Evolutionary conservation across 2,329 filamentous ascomycete genomes (phyloP), one percentile per base, ranked within the genome.

Genomic region (Aspergillus spinulosporus): DNA sequence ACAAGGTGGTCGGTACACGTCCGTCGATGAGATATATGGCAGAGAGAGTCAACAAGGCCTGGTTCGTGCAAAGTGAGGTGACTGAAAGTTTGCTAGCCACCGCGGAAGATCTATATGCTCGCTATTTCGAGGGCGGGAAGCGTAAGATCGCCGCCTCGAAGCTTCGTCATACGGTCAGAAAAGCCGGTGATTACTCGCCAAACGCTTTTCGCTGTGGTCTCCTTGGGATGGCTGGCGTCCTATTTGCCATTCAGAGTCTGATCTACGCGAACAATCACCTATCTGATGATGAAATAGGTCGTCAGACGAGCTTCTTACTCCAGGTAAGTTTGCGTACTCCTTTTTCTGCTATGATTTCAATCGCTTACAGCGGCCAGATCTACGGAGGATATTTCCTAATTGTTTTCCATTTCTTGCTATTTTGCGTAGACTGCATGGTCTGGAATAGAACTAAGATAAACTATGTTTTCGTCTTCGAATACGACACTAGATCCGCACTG

Each of bases 381-480:
- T 99, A 99, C 70, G 94, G 82, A 8, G 94, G 94, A 1, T 97
- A 95, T 72, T 95, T 96, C 65, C 79, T 97, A 29, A 86, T 90
- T 73, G 81, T 95, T 4, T 81, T 92, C 44, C 79, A 97, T 15
- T 88, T 95, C 67, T 77, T 88, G 7, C 76, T 95, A n/a, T 97
- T 97, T 68, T 91, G 89, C 67, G 67, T 96, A 36, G 87, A 92
- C 67, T 96, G 92, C 71, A 86, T 87, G 54, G 76, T 96, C 12
- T 99, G 93, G 91, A 85, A 86, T 4, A 79, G 78, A 50, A 86
- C 88, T 70, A 95, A 93, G 74, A 90, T 99, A 74, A 99, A 99
- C 71, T 97, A 97, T 71, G 84, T 88, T 52, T 97, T 97, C 72
- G 91, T 97, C 64, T 99, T 99, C 69, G 94, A 99, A 75, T 94